Base-by-base conservation (phyloP, 106 monocot genomes). In the Apostasia shenzhenica region DNA sequence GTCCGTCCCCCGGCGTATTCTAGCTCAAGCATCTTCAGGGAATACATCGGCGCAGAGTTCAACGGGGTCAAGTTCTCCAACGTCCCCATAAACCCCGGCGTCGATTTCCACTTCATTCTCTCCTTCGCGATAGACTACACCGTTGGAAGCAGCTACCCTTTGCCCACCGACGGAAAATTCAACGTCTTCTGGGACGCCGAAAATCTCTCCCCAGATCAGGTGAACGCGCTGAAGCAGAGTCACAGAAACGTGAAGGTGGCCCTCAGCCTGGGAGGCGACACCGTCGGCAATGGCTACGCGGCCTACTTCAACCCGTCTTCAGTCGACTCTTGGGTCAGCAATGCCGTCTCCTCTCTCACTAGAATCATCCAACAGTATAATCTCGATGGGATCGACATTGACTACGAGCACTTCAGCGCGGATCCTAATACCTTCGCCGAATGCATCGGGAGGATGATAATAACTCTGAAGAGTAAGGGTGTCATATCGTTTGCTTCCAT, bases 311-410 rank as follows among this genome's bases (percentile, higher is more conserved):
- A 66, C 26, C 75, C 81, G 41, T 40, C 66, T 51, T 78, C 84
- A 0, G n/a, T 81, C 8, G 75, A 75, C 42, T 69, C 77, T 4
- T 83, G 83, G 87, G 87, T 87, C 45, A 49, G 43, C 50, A 87
- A 87, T n/a, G 87, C 80, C 4, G 80, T 83, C 54, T 46, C 55
- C 1, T 83, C 83, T 2, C 63, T 87, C 1, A 80, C 80, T 0
- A 42, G 48, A 3, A 83, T 87, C 59, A 81, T 87, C 37, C 40
- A 72, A n/a, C 44, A 72, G 43, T 86, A 83, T 73, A 38, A 72
- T 44, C 60, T 86, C 26, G 86, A 86, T n/a, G 86, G 86, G 55
- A 67, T 86, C 26, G 82, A 86, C 62, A 49, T 86, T 56, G 82
- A 86, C 71, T 86, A 86, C 54, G 82, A 86, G 67, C 69, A 83